phyloP scores from a whole-genome alignment of 2,329 filamentous ascomycete genomes.

The Salinomyces thailandicus region DNA sequence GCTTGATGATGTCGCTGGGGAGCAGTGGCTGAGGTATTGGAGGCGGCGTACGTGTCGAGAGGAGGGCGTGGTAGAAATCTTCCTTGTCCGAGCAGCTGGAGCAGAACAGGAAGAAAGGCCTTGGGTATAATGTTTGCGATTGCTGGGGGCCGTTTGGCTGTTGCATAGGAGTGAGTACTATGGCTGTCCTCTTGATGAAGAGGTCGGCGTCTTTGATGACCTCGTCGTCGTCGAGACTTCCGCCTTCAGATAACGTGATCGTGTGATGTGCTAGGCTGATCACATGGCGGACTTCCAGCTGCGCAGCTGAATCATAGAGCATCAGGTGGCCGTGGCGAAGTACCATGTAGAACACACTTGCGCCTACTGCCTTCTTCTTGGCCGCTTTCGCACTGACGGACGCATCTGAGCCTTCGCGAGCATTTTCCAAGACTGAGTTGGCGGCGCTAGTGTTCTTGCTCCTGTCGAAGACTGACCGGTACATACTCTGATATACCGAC shows the following conservation, averaged over 20 bases:
- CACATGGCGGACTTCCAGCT: constrained; percentile 91
- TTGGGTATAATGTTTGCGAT: constrained; percentile 33
- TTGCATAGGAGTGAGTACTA: constrained; percentile 20
- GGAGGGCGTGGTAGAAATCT: constrained; percentile 90
- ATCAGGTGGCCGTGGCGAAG: constrained; percentile 83
- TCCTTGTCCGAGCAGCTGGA: constrained; percentile 95
- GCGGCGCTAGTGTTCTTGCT: constrained; percentile 38
- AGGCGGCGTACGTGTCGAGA: constrained; percentile 57
- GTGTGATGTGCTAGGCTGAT: constrained; percentile 84
- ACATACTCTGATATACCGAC: constrained; percentile 97
- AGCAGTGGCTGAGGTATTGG: constrained; percentile 69
- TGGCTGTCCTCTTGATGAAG: constrained; percentile 66
- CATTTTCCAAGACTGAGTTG: constrained; percentile 13
- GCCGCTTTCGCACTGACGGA: constrained; percentile 3
- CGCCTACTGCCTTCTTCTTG: constrained; percentile 13
- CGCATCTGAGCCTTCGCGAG: background rate
- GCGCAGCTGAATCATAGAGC: constrained; percentile 92
- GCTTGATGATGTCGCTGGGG: constrained; percentile 71
- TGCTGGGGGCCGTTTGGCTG: constrained; percentile 15
- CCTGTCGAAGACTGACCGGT: constrained; percentile 86
- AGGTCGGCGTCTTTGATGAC: constrained; percentile 80
- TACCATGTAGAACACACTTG: constrained; percentile 24
- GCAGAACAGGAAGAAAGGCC: constrained; percentile 87
- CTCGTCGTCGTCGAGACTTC: constrained; percentile 38
- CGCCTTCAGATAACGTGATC: constrained; percentile 71